These are phyloP conservation scores for Hypoxylon fuscum DNA, from an alignment of 495 filamentous ascomycete species.

Conservation along the genomic window DNA sequence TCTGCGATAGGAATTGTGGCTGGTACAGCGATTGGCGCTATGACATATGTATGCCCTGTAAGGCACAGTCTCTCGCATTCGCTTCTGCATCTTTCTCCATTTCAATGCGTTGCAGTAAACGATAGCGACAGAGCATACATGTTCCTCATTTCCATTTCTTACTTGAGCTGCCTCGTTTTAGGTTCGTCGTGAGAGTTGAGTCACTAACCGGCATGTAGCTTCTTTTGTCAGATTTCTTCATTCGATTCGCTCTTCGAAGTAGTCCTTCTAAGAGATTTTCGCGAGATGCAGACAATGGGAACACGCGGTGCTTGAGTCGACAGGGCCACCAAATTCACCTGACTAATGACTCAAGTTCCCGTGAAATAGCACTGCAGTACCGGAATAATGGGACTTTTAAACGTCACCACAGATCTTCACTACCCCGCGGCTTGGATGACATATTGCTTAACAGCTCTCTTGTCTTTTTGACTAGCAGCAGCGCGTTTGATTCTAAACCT, in stretches of 20 bases:
- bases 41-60: neutral
- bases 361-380: neutral
- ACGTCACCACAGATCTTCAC: constrained; percentile 9
- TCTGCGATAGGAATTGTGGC: neutral
- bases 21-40: neutral
- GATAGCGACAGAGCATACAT: constrained; percentile 4
- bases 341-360: neutral
- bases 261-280: too few species aligned
- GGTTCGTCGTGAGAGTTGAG: too few species aligned
- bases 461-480: constrained; percentile 7
- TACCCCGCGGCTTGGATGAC: constrained; percentile 26
- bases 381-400: constrained; percentile 18
- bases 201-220: too few species aligned
- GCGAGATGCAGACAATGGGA: too few species aligned
- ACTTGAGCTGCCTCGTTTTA: constrained; percentile 6
- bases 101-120: neutral
- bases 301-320: too few species aligned
- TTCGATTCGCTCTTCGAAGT: too few species aligned
- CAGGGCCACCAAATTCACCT: too few species aligned
- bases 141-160: neutral
- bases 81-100: neutral
- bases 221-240: too few species aligned
- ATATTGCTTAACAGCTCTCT: constrained; percentile 18
- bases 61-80: neutral
- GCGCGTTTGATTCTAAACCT: neutral